Evolutionary conservation across 768 basidiomycete genomes (phyloP), one percentile per base, ranked within the genome.

Genomic region (Aureoboletus auriporus): DNA sequence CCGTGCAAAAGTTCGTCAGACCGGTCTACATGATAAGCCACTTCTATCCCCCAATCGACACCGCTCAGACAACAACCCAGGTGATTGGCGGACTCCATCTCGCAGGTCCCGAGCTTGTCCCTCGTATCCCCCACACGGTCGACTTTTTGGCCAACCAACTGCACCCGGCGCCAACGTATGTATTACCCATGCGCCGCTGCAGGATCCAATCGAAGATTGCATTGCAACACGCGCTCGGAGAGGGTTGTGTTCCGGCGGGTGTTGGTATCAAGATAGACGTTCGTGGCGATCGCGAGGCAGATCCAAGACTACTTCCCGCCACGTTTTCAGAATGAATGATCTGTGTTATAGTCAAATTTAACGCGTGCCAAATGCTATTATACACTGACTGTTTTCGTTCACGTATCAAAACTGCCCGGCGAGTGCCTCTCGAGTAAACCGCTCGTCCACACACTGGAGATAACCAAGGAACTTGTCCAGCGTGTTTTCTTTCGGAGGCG

Each of bases 101-200:
- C n/a, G 87, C 84, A 1, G 79, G 82, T 7, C 75, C 84, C 0
- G 86, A 89, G 51, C 73, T 82, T 14, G 70, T 71, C 9, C 68
- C 75, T 20, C 82, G 87, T 40, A 81, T 91, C 46, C 72, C 72
- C 1, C 78, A 78, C 9, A 93, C 91, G 0, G 78, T 91, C 44
- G 66, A 83, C 11, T 91, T 88, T 64, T 67, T 93, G 30, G 75
- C 83, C 1, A 68, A 73, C n/a, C 58, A 75, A 45, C 66, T 91
- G 28, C 62, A 53, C 7, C 87, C 89, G 10, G 64, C 79, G 0
- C 88, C 87, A 1, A 75, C 73, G 1, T 91, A 84, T 53, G 66
- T 92, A 39, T 71, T 92, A 0, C 90, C 89, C 0, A 86, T 93
- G 82, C 91, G 93, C 61, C 93, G 90, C 57, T 80, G 86, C 3